Evolutionary conservation across 257 asterid genomes (phyloP).

Genomic region (Primulina huaijiensis): DNA sequence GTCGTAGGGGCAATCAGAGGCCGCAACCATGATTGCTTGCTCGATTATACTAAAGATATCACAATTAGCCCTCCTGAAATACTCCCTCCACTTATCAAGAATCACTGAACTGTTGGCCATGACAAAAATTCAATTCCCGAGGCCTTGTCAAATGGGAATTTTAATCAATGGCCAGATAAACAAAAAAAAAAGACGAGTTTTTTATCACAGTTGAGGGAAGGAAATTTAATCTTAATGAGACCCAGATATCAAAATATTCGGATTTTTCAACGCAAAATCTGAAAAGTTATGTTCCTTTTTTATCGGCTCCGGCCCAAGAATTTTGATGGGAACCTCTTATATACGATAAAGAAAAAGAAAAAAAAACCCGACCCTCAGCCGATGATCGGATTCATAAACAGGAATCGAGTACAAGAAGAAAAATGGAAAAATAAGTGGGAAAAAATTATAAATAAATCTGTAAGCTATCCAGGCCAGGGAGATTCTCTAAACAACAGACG

Average conservation of each 20-base stretch:
- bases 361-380: conserved; percentile 17
- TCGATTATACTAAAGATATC: conserved; percentile 42
- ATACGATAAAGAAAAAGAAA: not conserved
- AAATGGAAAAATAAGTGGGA: not conserved
- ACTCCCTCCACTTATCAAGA: conserved; percentile 51
- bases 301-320: conserved; percentile 24
- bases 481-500: not conserved
- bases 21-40: conserved; percentile 49
- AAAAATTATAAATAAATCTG: conserved; percentile 8
- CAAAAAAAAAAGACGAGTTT: not conserved
- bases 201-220: not conserved
- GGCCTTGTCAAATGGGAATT: conserved; percentile 17
- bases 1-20: conserved; percentile 44
- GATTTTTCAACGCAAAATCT: not conserved
- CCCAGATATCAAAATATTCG: conserved; percentile 6
- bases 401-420: not conserved
- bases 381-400: conserved; percentile 26
- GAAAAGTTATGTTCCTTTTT: conserved; percentile 2
- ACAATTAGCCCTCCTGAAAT: conserved; percentile 31
- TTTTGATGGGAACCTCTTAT: not conserved
- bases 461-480: conserved; percentile 11
- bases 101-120: conserved; percentile 29
- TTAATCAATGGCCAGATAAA: conserved; percentile 1
- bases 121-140: conserved; percentile 11
- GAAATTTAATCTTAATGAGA: conserved; percentile 16